Base-by-base conservation (phyloP, 2,329 filamentous ascomycete genomes). In the Fusarium secorum region DNA sequence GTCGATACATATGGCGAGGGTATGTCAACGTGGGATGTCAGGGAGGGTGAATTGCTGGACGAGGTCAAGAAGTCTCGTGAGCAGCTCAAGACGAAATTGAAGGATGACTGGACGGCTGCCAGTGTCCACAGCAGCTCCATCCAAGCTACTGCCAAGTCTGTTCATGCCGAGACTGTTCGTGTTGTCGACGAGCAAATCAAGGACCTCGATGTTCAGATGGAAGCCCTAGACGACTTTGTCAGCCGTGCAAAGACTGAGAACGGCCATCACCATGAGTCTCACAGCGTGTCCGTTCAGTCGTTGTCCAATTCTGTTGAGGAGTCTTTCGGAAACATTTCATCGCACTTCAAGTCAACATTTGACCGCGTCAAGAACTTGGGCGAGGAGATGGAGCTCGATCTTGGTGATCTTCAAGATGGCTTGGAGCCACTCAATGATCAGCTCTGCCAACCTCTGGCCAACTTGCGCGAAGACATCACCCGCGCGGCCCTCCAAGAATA, bases 141-240 rank as follows among this genome's bases (percentile, higher is more conserved):
- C 74, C 93, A 95, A 74, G 87, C 88, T 11, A 93, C 93, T 0
- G 95, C 95, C 1, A 92, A 93, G 74, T 93, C 93, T 5, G 94
- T 98, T 3, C 95, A 99, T 73, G 91, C 92, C 36, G 93, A 97
- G 81, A 98, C 95, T 0, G 89, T 97, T 33, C 91, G 91, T 11
- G 95, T 97, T 63, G 95, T 98, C 17, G 93, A 95, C 76, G 91
- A 92, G 62, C 96, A 99, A 81, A 93, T 97, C 83, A 87, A 88
- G 60, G 93, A 97, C 73, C 91, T 99, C 77, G 91, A 93, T 66
- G 87, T 86, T n/a, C 94, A 98, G 80, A 95, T 99, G 88, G 89
- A 90, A 61, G 93, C 93, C 3, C 87, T 99, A 11, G 95, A 98
- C 76, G 93, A 95, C 72, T 97, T 98, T 75, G 94, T 98, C 41